Evolutionary conservation across 2,329 filamentous ascomycete genomes (phyloP).

Genomic region (Fusarium longipes): DNA sequence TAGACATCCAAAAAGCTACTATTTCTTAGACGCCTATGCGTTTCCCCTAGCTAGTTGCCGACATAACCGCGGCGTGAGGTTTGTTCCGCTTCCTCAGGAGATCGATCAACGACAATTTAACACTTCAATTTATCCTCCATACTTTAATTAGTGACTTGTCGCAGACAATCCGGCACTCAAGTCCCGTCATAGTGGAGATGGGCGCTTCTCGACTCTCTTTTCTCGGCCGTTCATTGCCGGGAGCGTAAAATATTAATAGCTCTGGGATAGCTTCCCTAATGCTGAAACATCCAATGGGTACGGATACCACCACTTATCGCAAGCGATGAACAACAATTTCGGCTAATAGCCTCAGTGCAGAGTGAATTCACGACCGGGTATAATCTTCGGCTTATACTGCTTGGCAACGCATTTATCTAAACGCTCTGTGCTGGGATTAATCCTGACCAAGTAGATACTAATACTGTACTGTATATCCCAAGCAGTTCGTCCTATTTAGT

Average conservation of each 20-base stretch:
- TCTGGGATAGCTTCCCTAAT: neutral
- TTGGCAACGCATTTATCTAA: neutral
- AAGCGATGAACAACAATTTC: constrained; percentile 26
- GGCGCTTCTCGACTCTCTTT: constrained; percentile 17
- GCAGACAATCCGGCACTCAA: constrained; percentile 8
- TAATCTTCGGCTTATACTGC: neutral
- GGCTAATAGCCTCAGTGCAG: neutral
- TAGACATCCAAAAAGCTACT: neutral
- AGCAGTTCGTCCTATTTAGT: neutral
- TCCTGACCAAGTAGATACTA: neutral
- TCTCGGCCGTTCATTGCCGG: constrained; percentile 26
- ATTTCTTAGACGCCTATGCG: constrained; percentile 6
- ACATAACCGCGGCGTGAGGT: constrained; percentile 19
- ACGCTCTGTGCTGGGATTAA: constrained; percentile 9
- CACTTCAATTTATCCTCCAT: neutral
- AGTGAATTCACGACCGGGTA: neutral
- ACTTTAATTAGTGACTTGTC: constrained; percentile 1
- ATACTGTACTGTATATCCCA: neutral
- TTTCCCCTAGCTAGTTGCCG: constrained; percentile 19
- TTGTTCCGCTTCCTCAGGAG: constrained; percentile 21
- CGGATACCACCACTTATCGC: neutral
- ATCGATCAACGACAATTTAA: constrained; percentile 12
- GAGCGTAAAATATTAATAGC: constrained; percentile 15
- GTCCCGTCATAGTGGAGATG: constrained; percentile 14
- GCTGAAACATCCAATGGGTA: constrained; percentile 9